Conservation (phyloP, 441 rosid species). For the Macaranga tanarius region DNA sequence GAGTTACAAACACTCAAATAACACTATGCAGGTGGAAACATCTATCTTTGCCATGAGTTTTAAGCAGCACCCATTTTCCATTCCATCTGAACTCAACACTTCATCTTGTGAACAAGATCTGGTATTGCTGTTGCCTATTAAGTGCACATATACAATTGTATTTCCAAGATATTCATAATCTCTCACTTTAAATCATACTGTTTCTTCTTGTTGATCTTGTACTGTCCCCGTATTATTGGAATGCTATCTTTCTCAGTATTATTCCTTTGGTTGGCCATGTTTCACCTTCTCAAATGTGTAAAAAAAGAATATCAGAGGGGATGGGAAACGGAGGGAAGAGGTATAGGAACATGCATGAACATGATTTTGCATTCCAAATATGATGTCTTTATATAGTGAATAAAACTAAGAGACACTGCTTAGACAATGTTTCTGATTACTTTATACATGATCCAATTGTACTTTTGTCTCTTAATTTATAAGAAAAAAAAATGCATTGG, state of each 20-base stretch:
- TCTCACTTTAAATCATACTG: background rate
- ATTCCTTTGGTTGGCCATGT: background rate
- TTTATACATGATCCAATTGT: background rate
- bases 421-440: background rate
- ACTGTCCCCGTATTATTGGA: background rate
- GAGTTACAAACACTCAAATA: background rate
- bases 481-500: constrained; percentile 5
- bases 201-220: background rate
- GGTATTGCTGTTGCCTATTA: constrained; percentile 42
- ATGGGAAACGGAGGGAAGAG: background rate
- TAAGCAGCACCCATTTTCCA: constrained; percentile 51
- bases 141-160: constrained; percentile 13
- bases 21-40: constrained; percentile 77
- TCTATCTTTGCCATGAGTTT: constrained; percentile 89
- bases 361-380: background rate
- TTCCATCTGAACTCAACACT: constrained; percentile 69
- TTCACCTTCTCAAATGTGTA: background rate
- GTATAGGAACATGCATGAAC: background rate
- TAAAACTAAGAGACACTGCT: background rate
- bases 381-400: background rate
- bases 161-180: constrained; percentile 5
- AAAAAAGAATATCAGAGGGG: background rate
- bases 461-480: background rate
- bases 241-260: constrained; percentile 1
- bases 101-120: constrained; percentile 53